Conservation (phyloP, 1,284 basidiomycete genomes). For the Leucoagaricus sp. region DNA sequence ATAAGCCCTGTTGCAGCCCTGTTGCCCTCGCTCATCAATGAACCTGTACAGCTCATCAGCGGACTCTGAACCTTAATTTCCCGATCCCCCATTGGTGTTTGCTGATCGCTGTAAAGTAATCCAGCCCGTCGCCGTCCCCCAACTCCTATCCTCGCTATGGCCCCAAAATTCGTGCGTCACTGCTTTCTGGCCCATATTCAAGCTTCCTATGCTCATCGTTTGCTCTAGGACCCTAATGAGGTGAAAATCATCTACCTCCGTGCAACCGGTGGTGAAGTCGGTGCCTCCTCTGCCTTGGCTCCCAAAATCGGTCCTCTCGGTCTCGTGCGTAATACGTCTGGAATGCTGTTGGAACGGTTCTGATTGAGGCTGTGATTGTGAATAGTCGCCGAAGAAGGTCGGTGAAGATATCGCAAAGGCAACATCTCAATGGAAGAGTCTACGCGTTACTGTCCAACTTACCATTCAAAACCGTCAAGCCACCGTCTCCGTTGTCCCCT, state of each 20-base stretch:
- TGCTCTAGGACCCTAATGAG: conserved; percentile 82
- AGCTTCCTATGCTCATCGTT: conserved; percentile 17
- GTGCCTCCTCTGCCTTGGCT: conserved; percentile 97
- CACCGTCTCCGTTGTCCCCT: conserved; percentile 94
- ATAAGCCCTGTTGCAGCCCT: conserved; percentile 20
- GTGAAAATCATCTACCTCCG: conserved; percentile 99
- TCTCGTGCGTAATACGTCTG: conserved; percentile 71
- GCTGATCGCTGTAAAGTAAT: conserved; percentile 19
- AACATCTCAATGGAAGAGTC: conserved; percentile 98
- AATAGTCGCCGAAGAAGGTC: conserved; percentile 99
- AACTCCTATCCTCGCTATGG: conserved; percentile 25
- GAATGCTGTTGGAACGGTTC: conserved; percentile 1
- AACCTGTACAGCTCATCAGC: conserved; percentile 54
- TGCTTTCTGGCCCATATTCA: not conserved
- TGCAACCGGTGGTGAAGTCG: conserved; percentile 99
- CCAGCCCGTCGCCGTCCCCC: conserved; percentile 19
- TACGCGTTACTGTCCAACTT: conserved; percentile 98
- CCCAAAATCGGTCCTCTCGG: conserved; percentile 99
- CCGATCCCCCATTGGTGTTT: conserved; percentile 20
- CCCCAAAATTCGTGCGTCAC: conserved; percentile 73
- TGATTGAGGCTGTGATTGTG: not conserved
- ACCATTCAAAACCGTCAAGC: conserved; percentile 99
- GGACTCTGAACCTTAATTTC: conserved; percentile 54
- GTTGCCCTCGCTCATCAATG: conserved; percentile 16
- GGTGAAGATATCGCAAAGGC: conserved; percentile 99